phyloP scores from a whole-genome alignment of 345 rosid genomes.

The Physaria fendleri region DNA sequence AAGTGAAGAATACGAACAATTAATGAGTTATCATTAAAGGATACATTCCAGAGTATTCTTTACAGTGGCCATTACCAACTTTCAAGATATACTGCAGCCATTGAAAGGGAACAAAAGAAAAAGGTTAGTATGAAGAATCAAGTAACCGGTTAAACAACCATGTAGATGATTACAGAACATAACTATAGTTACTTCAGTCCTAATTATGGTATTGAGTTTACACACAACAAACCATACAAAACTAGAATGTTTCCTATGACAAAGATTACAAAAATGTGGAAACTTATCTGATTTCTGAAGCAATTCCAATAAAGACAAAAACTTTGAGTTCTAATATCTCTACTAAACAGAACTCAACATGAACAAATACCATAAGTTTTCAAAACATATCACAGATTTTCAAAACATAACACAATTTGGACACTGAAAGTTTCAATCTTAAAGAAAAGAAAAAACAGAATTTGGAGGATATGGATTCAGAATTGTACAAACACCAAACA shows the following conservation, averaged over 20 bases:
- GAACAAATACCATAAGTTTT: neutral
- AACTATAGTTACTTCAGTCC: neutral
- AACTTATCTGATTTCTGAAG: neutral
- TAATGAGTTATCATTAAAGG: neutral
- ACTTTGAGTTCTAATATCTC: neutral
- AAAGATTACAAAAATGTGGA: no score
- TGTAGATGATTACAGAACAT: no score
- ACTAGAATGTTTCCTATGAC: no score
- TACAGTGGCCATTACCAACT: constrained; percentile 12
- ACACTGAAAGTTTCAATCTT: neutral
- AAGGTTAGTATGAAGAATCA: constrained; percentile 4
- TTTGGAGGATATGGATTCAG: neutral
- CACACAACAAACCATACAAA: no score
- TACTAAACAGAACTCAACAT: neutral
- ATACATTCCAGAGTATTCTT: constrained; percentile 11
- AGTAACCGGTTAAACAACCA: neutral
- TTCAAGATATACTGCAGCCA: constrained; percentile 14
- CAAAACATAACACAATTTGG: neutral
- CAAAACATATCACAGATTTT: neutral
- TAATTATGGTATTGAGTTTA: neutral
- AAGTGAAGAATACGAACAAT: neutral
- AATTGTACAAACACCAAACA: neutral
- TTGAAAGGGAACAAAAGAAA: neutral
- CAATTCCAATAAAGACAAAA: neutral
- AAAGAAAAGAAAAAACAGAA: neutral